Base-by-base conservation (phyloP, 164 flowering plant genomes). In the Protea cynaroides region DNA sequence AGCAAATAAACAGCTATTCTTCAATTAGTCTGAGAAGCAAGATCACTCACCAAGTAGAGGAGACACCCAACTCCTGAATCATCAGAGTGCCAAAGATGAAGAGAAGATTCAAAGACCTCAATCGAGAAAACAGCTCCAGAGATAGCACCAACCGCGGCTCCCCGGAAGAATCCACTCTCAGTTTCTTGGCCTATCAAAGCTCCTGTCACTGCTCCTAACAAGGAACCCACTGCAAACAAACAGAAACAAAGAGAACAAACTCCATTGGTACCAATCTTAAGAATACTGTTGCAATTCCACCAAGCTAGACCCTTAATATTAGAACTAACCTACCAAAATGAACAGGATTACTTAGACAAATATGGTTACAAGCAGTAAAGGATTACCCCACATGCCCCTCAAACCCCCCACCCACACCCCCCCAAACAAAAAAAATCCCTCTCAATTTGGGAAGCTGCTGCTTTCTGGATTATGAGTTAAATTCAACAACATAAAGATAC, bases 111-210 rank as follows among this genome's bases (percentile, higher is more conserved):
- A 38, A 89, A 89, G 65, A 87, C 96, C 71, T 89, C 91, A 59
- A 89, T 84, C 0, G 96, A 87, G 80, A 87, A 89, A 72, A 89
- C 96, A 74, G 93, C 96, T 44, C 96, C 96, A 19, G 93, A 85
- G 19, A 89, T 89, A 46, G 96, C 89, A 50, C 96, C 96, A 61
- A 89, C 86, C 8, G 93, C 92, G 67, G 96, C 92, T 50, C 96
- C 96, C 64, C 96, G 65, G 37, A 86, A 77, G 67, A 89, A 89
- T 15, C 96, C 96, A 58, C 96, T 87, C 64, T 89, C 96, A 0
- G 93, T 87, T 69, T 87, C 96, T 79, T 89, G 96, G 64, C 96
- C 96, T 51, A 87, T 89, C 74, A 89, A 78, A 25, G 93, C 96
- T 61, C 96, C 96, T 0, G 93, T 89, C 83, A 89, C 65, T 25